Percentiles rank a stretch among this genome's conserved stretches.
phyloP scores from a whole-genome alignment of 306 rosid species.

The Rosa chinensis region DNA sequence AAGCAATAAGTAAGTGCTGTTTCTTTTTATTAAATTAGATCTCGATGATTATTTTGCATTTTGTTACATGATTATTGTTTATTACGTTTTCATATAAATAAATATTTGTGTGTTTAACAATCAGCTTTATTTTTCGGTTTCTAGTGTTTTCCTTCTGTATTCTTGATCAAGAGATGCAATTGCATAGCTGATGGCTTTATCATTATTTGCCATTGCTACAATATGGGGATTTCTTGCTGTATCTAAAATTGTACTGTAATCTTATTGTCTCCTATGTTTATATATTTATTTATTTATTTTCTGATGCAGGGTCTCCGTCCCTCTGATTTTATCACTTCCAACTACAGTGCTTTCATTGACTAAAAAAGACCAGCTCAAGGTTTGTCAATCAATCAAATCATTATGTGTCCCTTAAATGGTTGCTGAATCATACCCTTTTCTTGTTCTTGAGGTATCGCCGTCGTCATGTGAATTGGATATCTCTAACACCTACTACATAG shows the following conservation, averaged over 20 bases:
- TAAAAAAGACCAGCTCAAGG: conserved; percentile 78
- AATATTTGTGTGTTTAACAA: neutral
- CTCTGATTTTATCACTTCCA: conserved; percentile 82
- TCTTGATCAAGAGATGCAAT: neutral
- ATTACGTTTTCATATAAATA: neutral
- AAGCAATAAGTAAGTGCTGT: conserved; percentile 62
- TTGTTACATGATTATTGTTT: neutral
- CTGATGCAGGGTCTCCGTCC: conserved; percentile 70
- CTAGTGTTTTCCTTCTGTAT: neutral
- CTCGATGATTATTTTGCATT: neutral
- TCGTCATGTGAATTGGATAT: neutral
- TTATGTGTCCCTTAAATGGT: neutral
- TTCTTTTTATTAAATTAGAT: conserved; percentile 2
- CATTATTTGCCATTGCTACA: neutral
- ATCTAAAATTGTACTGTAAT: neutral
- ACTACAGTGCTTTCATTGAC: conserved; percentile 81
- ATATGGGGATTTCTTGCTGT: neutral
- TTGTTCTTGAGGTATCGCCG: neutral
- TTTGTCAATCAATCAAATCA: conserved; percentile 28
- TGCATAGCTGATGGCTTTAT: neutral
- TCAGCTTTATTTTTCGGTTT: neutral
- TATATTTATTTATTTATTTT: conserved; percentile 27
- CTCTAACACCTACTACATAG: neutral
- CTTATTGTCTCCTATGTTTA: neutral
- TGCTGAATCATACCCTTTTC: neutral